Conservation (phyloP, 2,329 filamentous ascomycete genomes). For the Paramyrothecium sp. region DNA sequence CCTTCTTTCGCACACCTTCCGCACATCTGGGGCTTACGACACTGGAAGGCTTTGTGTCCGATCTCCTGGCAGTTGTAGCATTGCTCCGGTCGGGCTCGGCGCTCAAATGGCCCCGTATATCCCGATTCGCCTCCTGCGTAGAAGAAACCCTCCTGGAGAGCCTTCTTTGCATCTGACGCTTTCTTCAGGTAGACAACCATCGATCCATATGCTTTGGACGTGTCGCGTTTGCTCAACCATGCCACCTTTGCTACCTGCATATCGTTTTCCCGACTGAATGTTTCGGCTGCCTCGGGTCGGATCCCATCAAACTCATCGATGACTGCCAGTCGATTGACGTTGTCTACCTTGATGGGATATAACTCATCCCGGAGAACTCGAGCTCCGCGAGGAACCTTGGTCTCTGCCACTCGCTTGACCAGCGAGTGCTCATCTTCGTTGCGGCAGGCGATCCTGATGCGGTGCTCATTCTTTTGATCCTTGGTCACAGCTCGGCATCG, state of each 20-base stretch:
- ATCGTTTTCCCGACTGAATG: slow-evolving; percentile 20
- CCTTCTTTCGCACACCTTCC: slow-evolving; percentile 11
- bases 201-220: slow-evolving; percentile 19
- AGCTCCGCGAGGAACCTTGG: slow-evolving; percentile 10
- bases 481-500: slow-evolving; percentile 7
- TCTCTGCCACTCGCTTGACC: slow-evolving; percentile 15
- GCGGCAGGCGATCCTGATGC: slow-evolving; percentile 14
- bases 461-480: slow-evolving; percentile 3
- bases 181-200: slow-evolving; percentile 20
- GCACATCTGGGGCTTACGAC: slow-evolving; percentile 15
- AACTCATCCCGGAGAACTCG: slow-evolving; percentile 17
- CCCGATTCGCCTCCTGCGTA: slow-evolving; percentile 17
- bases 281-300: too few species aligned
- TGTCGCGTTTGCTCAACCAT: slow-evolving; percentile 20
- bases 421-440: slow-evolving; percentile 14
- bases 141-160: slow-evolving; percentile 18
- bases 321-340: too few species aligned
- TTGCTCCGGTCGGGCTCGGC: slow-evolving; percentile 17
- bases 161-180: slow-evolving; percentile 10
- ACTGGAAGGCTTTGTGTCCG: too few species aligned
- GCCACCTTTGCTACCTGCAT: slow-evolving; percentile 17
- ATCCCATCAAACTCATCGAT: too few species aligned
- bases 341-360: slow-evolving; percentile 20
- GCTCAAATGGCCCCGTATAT: slow-evolving; percentile 14
- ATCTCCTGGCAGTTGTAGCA: too few species aligned